Evolutionary conservation across 108 stramenopile genomes (phyloP).

Genomic region (Tribonema minus): DNA sequence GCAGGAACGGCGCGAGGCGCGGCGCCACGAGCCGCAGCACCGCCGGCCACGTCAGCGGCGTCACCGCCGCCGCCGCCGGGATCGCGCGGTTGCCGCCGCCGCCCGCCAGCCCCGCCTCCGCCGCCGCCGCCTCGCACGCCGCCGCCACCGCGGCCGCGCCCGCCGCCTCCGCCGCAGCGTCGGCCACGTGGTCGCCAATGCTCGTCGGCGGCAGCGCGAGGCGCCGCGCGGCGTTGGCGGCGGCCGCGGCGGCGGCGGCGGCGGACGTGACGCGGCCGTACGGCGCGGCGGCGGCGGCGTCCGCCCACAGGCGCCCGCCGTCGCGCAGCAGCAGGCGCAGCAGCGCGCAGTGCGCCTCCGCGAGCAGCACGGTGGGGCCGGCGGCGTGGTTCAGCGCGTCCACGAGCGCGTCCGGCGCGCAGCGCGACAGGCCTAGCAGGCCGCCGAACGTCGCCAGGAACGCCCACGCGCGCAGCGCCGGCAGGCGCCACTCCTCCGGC

Average conservation of each 20-base stretch:
- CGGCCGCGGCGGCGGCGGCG: neutral
- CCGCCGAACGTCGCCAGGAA: neutral
- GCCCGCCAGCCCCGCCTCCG: neutral
- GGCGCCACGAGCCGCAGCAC: conserved; percentile 18
- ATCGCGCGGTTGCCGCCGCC: neutral
- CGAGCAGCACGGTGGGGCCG: conserved; percentile 20
- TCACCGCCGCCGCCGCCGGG: neutral
- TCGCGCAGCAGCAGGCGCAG: conserved; percentile 4
- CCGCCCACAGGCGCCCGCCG: neutral
- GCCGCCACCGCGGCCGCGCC: neutral
- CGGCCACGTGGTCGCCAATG: too few relatives aligned
- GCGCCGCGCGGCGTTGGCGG: too few relatives aligned
- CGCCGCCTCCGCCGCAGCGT: neutral
- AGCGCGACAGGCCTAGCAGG: neutral
- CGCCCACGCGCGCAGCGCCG: conserved; percentile 20
- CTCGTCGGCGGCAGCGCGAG: neutral
- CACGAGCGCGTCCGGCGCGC: conserved; percentile 13
- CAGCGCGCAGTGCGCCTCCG: conserved; percentile 21
- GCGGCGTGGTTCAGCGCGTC: conserved; percentile 22
- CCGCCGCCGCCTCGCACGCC: neutral
- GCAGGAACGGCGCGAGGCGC: conserved; percentile 12
- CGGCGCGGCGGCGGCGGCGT: neutral
- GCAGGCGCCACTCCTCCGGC: neutral
- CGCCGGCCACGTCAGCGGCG: conserved; percentile 29
- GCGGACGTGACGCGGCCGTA: neutral